phyloP scores from a whole-genome alignment of 352 stramenopile species.

The Phytophthora europaea region DNA sequence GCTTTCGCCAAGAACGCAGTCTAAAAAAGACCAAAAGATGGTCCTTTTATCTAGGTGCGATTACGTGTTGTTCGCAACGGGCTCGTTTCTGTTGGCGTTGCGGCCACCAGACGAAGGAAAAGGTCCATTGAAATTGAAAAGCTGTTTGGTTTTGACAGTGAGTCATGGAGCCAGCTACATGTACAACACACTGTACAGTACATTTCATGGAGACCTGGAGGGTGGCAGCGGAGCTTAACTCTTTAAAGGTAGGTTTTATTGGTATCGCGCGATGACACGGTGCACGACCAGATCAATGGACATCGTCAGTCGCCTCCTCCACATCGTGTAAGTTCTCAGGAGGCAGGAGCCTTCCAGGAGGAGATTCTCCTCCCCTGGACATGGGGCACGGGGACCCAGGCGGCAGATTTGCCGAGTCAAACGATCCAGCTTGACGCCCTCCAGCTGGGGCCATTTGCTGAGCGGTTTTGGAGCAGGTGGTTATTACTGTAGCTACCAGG shows the following conservation, averaged over 20 bases:
- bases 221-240: neutral
- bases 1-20: neutral
- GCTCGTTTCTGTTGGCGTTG: neutral
- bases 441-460: neutral
- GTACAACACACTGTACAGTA: too few relatives aligned
- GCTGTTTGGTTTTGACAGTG: neutral
- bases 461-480: neutral
- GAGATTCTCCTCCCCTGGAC: neutral
- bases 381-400: constrained; percentile 18
- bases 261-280: neutral
- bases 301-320: neutral
- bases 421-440: constrained; percentile 16
- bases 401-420: constrained; percentile 17
- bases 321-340: constrained; percentile 4
- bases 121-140: neutral
- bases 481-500: neutral
- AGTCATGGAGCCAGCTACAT: too few relatives aligned
- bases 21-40: neutral
- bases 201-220: too few relatives aligned
- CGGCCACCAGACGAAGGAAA: neutral
- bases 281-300: constrained; percentile 18
- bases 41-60: constrained; percentile 6
- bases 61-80: neutral
- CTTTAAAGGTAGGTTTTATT: neutral
- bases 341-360: neutral